Percentiles rank a stretch among this genome's conserved stretches.
Evolutionary conservation across 106 monocot species (phyloP).

Genomic region (Chionographis japonica): DNA sequence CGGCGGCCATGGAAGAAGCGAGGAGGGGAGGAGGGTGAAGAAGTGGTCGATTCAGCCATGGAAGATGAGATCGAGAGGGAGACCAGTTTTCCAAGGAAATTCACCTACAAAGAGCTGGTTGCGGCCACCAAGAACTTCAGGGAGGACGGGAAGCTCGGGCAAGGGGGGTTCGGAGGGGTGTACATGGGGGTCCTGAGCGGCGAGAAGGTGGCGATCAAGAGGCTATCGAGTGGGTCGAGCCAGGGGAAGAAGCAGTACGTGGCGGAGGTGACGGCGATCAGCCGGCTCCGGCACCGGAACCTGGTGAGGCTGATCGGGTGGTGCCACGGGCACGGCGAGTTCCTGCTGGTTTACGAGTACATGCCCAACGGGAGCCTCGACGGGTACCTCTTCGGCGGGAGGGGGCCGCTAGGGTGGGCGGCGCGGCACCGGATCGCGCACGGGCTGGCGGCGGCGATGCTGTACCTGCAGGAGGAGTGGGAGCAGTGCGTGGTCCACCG

Average conservation of each 20-base stretch:
- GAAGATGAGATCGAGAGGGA: slow-evolving; percentile 5
- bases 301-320: slow-evolving; percentile 9
- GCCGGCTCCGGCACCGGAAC: slow-evolving; percentile 39
- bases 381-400: neutral
- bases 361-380: slow-evolving; percentile 49
- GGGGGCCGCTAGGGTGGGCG: neutral
- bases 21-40: neutral
- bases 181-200: slow-evolving; percentile 9
- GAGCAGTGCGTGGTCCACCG: slow-evolving; percentile 16
- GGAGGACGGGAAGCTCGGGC: slow-evolving; percentile 1
- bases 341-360: slow-evolving; percentile 36
- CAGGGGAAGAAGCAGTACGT: slow-evolving; percentile 47
- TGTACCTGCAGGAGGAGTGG: slow-evolving; percentile 16
- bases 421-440: neutral
- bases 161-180: slow-evolving; percentile 18
- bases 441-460: slow-evolving; percentile 10
- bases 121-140: slow-evolving; percentile 12
- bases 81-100: slow-evolving; percentile 2
- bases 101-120: slow-evolving; percentile 12
- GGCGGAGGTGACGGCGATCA: slow-evolving; percentile 43
- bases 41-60: slow-evolving; percentile 1
- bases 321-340: slow-evolving; percentile 7
- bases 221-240: slow-evolving; percentile 28
- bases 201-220: slow-evolving; percentile 35
- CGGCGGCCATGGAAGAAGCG: too few relatives aligned